A percentile compares a stretch with the other conserved stretches of the same genome.
Evolutionary conservation across 805 yeast species (phyloP).

Genomic region (Candida qinlingensis): DNA sequence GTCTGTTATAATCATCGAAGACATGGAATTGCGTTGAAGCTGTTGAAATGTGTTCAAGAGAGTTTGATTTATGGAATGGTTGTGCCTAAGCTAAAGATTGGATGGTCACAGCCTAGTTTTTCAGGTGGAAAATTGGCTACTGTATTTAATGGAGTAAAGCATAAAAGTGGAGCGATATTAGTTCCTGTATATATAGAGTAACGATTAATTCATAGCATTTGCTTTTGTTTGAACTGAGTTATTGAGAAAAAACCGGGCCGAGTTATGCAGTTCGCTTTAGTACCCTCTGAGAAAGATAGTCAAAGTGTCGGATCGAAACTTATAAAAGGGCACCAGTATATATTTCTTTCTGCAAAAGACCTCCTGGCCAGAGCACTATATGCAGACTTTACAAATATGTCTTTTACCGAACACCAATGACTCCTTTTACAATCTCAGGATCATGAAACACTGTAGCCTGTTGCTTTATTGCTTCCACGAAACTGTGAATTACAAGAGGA

Average conservation of each 20-base stretch:
- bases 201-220: not conserved
- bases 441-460: not conserved
- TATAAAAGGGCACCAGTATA: no score
- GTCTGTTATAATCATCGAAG: conserved; percentile 42
- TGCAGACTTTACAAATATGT: no score
- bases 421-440: not conserved
- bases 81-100: conserved; percentile 40
- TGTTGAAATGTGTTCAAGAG: conserved; percentile 39
- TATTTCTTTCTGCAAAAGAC: no score
- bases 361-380: no score
- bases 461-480: not conserved
- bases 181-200: conserved; percentile 40
- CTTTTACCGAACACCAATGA: no score
- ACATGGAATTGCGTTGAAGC: conserved; percentile 40
- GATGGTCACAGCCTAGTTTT: conserved; percentile 71
- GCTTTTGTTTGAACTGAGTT: no score
- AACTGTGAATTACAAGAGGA: not conserved
- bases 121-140: conserved; percentile 57
- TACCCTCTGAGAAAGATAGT: no score
- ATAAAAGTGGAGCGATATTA: conserved; percentile 44
- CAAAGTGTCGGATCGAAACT: no score
- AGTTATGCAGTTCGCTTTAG: no score
- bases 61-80: conserved; percentile 45
- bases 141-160: conserved; percentile 49
- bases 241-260: no score